Conservation (phyloP, 495 filamentous ascomycete species). For the Daldinia concentrica region DNA sequence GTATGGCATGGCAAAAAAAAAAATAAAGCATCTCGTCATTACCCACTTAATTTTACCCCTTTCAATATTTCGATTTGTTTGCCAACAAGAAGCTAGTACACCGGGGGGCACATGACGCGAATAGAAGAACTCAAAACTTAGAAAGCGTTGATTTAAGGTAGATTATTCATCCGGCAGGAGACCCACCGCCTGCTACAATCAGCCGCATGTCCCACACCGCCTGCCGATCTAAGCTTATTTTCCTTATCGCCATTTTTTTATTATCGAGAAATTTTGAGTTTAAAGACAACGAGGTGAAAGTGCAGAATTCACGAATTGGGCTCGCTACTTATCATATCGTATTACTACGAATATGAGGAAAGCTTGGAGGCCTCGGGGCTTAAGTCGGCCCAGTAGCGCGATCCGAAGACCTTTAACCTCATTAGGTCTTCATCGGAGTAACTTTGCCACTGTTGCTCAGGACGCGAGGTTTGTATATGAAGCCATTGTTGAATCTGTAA, state of each 20-base stretch:
- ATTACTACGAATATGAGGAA: slow-evolving; percentile 45
- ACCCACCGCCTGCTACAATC: slow-evolving; percentile 16
- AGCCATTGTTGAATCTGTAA: not conserved
- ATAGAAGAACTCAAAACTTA: too few species aligned
- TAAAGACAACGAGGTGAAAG: slow-evolving; percentile 5
- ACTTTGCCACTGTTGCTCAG: slow-evolving; percentile 52
- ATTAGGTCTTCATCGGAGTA: slow-evolving; percentile 30
- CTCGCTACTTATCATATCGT: slow-evolving; percentile 1
- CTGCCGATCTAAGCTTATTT: slow-evolving; percentile 9
- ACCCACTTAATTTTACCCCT: not conserved
- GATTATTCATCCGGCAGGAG: slow-evolving; percentile 31
- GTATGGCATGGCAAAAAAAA: not conserved
- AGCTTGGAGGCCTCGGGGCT: slow-evolving; percentile 47
- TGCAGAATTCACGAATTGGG: not conserved
- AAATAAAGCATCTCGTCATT: not conserved
- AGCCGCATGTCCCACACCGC: slow-evolving; percentile 4
- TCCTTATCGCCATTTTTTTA: slow-evolving; percentile 31
- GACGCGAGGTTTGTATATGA: slow-evolving; percentile 46
- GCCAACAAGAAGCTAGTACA: too few species aligned
- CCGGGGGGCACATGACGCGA: too few species aligned
- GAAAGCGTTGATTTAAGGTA: not conserved
- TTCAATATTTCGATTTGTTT: not conserved
- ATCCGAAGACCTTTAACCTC: slow-evolving; percentile 21
- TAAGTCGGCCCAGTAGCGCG: slow-evolving; percentile 41
- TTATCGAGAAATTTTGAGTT: slow-evolving; percentile 35